Evolutionary conservation across 2,329 filamentous ascomycete species (phyloP).

Genomic region (Harringtonia lauricola): DNA sequence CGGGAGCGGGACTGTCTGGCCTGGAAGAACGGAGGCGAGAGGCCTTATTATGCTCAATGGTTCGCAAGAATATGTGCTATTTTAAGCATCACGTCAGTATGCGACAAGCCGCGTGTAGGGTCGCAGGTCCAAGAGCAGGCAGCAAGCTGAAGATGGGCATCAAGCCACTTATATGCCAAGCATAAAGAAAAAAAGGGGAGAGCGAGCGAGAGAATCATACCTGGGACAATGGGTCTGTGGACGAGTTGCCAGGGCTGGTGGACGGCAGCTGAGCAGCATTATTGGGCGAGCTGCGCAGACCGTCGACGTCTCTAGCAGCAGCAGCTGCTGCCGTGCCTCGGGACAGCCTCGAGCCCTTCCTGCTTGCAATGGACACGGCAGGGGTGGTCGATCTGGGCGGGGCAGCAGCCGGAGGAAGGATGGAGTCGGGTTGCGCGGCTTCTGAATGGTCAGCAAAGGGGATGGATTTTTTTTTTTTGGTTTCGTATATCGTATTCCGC

Average conservation of each 20-base stretch:
- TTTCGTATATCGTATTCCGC: too few relatives aligned
- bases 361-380: neutral
- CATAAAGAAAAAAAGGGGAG: neutral
- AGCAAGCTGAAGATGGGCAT: too few relatives aligned
- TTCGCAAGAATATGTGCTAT: conserved; percentile 55
- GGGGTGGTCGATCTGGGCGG: too few relatives aligned
- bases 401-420: neutral
- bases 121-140: too few relatives aligned
- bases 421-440: neutral
- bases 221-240: conserved; percentile 20
- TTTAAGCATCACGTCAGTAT: too few relatives aligned
- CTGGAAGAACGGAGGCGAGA: conserved; percentile 40
- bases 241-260: conserved; percentile 8
- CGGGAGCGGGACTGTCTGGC: conserved; percentile 35
- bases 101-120: too few relatives aligned
- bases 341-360: neutral
- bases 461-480: too few relatives aligned
- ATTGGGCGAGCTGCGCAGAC: neutral
- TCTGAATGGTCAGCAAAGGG: too few relatives aligned
- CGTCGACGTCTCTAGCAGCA: neutral
- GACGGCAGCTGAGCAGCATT: conserved; percentile 1
- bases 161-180: neutral
- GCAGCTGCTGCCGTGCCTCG: neutral
- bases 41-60: conserved; percentile 47
- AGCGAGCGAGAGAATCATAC: conserved; percentile 8